Conservation (phyloP, 129 eudicot genomes). For the Saussurea involucrata region DNA sequence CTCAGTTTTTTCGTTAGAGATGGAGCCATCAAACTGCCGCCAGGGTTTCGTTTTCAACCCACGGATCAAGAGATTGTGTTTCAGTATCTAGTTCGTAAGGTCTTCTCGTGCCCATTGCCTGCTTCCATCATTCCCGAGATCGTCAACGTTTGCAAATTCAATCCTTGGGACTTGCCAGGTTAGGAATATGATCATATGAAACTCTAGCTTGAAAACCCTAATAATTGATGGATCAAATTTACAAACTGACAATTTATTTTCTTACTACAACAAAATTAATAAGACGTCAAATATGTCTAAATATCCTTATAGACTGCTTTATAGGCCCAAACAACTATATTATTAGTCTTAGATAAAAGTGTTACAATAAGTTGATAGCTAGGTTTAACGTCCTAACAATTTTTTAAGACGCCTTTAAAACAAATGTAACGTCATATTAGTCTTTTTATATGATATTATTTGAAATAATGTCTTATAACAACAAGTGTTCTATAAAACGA, state of each 20-base stretch:
- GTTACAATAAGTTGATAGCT: background rate
- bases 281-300: background rate
- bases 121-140: conserved; percentile 79
- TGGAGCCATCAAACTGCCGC: conserved; percentile 62
- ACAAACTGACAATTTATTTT: background rate
- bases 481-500: background rate
- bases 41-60: conserved; percentile 90
- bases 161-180: conserved; percentile 93
- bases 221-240: conserved; percentile 12
- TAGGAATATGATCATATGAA: background rate
- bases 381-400: background rate
- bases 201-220: background rate
- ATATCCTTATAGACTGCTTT: background rate
- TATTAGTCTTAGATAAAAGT: background rate
- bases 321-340: background rate
- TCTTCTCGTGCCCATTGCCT: conserved; percentile 69
- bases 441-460: background rate
- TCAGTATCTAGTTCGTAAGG: conserved; percentile 71
- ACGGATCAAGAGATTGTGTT: conserved; percentile 89
- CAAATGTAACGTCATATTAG: background rate
- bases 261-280: background rate
- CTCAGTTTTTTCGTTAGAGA: conserved; percentile 56
- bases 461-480: background rate
- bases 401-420: background rate
- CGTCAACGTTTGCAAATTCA: conserved; percentile 36